Base-by-base conservation (phyloP, 2,329 filamentous ascomycete species). In the Gnomoniopsis sp. region DNA sequence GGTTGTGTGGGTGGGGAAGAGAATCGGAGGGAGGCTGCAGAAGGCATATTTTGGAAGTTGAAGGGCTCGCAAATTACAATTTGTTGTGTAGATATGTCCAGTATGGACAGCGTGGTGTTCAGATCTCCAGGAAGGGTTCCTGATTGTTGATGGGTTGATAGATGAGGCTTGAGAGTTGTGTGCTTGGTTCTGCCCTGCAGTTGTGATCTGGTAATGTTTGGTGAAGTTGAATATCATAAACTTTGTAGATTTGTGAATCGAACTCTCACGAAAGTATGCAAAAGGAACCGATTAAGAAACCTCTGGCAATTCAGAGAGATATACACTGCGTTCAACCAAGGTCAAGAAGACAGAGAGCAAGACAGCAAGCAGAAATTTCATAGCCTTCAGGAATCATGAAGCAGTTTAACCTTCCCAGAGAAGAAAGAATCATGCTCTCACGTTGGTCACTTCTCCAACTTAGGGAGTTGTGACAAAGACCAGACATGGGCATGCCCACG, bases 1-100 rank as follows among this genome's bases (percentile, higher is more conserved):
- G 17, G n/a, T n/a, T n/a, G n/a, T n/a, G 17, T 50, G 12, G 58
- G 43, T 1, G 47, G 60, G 17, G 56, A 49, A 11, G 54, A 59
- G 10, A 10, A 21, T 38, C 22, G 57, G 41, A 30, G 21, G 33
- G 38, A 51, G 34, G 43, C 3, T 26, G 46, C 14, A 6, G 41
- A 46, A 1, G 41, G 26, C 51, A 53, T 53, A 14, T 33, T 36
- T 22, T 17, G 34, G 23, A 17, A 17, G 10, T 21, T 33, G 12
- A 19, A 3, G 22, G 3, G 7, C 48, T n/a, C 17, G 30, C 23
- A 22, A n/a, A 23, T 43, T 21, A 3, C 11, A 14, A 3, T 14
- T 15, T 33, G n/a, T 3, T 53, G 44, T 19, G 23, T 10, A 34
- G 22, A 7, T 21, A n/a, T 19, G 6, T 46, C 6, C 11, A 43